Conservation (phyloP, 768 basidiomycete species). For the Lactarius hatsudake region DNA sequence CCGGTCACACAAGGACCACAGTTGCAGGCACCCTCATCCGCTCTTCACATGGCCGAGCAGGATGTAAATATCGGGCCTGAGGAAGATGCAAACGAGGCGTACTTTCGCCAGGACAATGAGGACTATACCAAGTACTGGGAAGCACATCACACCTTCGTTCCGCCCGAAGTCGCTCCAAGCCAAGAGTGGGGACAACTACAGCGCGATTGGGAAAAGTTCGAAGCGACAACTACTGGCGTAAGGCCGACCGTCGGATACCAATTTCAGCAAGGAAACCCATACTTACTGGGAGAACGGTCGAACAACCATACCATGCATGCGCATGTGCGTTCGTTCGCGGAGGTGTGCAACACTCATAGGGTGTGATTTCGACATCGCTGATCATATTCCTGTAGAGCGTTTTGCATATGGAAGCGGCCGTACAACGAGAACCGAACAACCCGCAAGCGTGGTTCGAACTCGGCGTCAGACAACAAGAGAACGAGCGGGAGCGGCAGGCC, state of each 20-base stretch:
- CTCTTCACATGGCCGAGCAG: background rate
- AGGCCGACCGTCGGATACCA: slow-evolving; percentile 55
- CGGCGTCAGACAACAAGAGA: slow-evolving; percentile 97
- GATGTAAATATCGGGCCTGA: slow-evolving; percentile 5
- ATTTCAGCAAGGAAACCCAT: slow-evolving; percentile 79
- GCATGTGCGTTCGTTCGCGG: slow-evolving; percentile 33
- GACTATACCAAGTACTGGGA: slow-evolving; percentile 65
- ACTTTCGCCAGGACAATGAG: slow-evolving; percentile 66
- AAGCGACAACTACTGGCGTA: slow-evolving; percentile 68
- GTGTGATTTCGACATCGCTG: background rate
- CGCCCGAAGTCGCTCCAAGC: slow-evolving; percentile 2
- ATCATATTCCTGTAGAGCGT: slow-evolving; percentile 56
- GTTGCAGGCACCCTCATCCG: background rate
- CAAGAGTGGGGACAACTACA: slow-evolving; percentile 67
- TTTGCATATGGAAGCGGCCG: slow-evolving; percentile 84
- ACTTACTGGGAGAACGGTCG: slow-evolving; percentile 58
- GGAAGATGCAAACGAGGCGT: slow-evolving; percentile 56
- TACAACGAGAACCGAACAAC: slow-evolving; percentile 71
- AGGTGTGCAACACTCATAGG: slow-evolving; percentile 37
- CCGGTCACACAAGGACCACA: slow-evolving; percentile 2
- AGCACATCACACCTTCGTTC: slow-evolving; percentile 34
- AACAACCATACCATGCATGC: slow-evolving; percentile 42
- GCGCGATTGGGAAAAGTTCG: slow-evolving; percentile 76
- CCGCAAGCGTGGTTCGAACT: slow-evolving; percentile 85
- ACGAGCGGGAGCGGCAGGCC: slow-evolving; percentile 90